Base-by-base conservation (phyloP, 257 asterid species). In the Apocynum venetum region DNA sequence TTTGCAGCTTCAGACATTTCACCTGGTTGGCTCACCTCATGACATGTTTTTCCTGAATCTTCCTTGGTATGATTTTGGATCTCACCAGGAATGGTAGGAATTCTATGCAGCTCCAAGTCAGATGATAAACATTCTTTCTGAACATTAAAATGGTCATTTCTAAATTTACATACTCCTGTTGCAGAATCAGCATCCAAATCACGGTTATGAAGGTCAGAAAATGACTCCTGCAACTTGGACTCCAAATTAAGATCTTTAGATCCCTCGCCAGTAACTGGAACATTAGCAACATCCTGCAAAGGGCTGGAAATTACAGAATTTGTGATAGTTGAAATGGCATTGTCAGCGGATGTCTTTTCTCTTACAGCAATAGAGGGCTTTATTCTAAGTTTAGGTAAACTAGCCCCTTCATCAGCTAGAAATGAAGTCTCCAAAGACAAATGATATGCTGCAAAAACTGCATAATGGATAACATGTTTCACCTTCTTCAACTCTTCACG, bases 381-480 rank as follows among this genome's bases (percentile, higher is more conserved):
- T 44, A 77, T 53, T 57, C 83, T 80, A 69, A 63, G 40, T 82
- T 86, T 84, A 53, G 98, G 98, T 76, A 96, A 91, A 72, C 86
- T 85, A 65, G 99, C 97, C 53, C 99, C 99, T 89, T 96, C 99
- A 57, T 96, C 98, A 61, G 92, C 92, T 76, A 96, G 96, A 84
- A 91, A 96, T 2, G 98, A 96, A 71, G 97, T 91, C 84, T 96
- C 96, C 52, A 91, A 88, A 53, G 91, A 90, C 82, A 96, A 83
- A 88, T 96, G 98, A 82, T 96, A 89, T 63, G 99, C 99, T 52
- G 97, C 99, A 82, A 96, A 96, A 38, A 96, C 92, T 60, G 98
- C 97, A 79, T 89, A 93, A 56, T 86, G 91, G 76, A 91, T 85
- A 75, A 89, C 98, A 46, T 86, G 84, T 76, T 96, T 96, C 87